Evolutionary conservation across 164 flowering plant species (phyloP).

Genomic region (Magnolia officinalis): DNA sequence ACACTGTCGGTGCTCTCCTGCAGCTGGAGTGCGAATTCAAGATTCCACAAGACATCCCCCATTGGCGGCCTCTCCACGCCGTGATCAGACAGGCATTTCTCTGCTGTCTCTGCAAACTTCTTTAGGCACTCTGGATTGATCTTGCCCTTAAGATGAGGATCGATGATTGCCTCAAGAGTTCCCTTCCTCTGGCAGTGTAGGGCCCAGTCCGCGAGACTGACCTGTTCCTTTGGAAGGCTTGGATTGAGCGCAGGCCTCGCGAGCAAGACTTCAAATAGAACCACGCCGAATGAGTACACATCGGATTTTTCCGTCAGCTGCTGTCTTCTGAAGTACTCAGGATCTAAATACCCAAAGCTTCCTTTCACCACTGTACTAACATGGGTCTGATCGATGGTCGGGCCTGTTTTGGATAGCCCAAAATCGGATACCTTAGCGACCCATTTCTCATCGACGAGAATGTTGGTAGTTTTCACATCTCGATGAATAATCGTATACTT

Average conservation of each 20-base stretch:
- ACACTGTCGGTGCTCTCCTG: slow-evolving; percentile 30
- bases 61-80: slow-evolving; percentile 41
- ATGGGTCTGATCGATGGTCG: slow-evolving; percentile 16
- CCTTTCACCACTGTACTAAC: slow-evolving; percentile 26
- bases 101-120: slow-evolving; percentile 21
- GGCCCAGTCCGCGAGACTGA: slow-evolving; percentile 52
- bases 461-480: slow-evolving; percentile 24
- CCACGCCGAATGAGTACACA: slow-evolving; percentile 23
- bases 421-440: slow-evolving; percentile 23
- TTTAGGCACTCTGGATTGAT: slow-evolving; percentile 31
- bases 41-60: slow-evolving; percentile 36
- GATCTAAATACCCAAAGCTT: slow-evolving; percentile 22
- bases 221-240: slow-evolving; percentile 51
- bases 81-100: slow-evolving; percentile 26
- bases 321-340: slow-evolving; percentile 21
- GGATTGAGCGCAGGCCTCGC: slow-evolving; percentile 50
- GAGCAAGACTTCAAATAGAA: slow-evolving; percentile 40
- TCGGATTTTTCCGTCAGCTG: slow-evolving; percentile 21
- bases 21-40: slow-evolving; percentile 32
- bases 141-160: slow-evolving; percentile 29
- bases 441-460: slow-evolving; percentile 20
- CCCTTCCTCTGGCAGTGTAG: slow-evolving; percentile 22
- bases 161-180: slow-evolving; percentile 26
- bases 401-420: slow-evolving; percentile 21
- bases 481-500: slow-evolving; percentile 21